Evolutionary conservation across 805 yeast genomes (phyloP), one percentile per base, ranked within the genome.

Genomic region (Ogataea haglerorum): DNA sequence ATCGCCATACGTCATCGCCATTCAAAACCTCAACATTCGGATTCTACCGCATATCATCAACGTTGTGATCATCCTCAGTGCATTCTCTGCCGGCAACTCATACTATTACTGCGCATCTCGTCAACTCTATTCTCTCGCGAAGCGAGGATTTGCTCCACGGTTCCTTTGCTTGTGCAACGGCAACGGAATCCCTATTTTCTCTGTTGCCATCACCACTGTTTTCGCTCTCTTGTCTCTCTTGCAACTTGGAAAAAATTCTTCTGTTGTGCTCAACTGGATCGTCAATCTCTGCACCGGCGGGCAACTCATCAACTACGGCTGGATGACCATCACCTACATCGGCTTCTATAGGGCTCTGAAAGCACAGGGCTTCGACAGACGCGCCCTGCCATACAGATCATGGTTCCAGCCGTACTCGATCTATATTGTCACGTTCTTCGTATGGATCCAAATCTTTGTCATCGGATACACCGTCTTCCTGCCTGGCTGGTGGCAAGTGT

Each of bases 51-150:
- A 80, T 53, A 68, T 87, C 41, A 85, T 87, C 46, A 87, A 87
- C 58, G 91, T 80, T 2, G 78, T 84, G 26, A 69, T 87, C 35
- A 69, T 87, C 40, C 68, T 85, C 12, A 73, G 88, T 6, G 85
- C 89, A 0, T 80, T 85, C 47, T 79, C 88, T 22, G 88, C 95
- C 1, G 95, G 93, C 33, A 85, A 85, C 63, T 82, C 90, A 5
- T 81, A 80, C 57, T 75, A 82, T 15, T 85, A 75, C 57, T 78
- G 86, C 43, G 78, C 90, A 1, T 76, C 88, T 9, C 57, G 76
- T 53, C 58, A 58, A 26, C 66, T 85, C n/a, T 80, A 80, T 56
- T 84, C 86, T 3, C 66, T 85, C 61, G 82, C 91, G 0, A 60
- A 72, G 17, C 75, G 73, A 47, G 88, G 89, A 1, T 75, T 77